Conservation (phyloP, 2,329 filamentous ascomycete genomes). For the Coniochaeta ligniaria region DNA sequence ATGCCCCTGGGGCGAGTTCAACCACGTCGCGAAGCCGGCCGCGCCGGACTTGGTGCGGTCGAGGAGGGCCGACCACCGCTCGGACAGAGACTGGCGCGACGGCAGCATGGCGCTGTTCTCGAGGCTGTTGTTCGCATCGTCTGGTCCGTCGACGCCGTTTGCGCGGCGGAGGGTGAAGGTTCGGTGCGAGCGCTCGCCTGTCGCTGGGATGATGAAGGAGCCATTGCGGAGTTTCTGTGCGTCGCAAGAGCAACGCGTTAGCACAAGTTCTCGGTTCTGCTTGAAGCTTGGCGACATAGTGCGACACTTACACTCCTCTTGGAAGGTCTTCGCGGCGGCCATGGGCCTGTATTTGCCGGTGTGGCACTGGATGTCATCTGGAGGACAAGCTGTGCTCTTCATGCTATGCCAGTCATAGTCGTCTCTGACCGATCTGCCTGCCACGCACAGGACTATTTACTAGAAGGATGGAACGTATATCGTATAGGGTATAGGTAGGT, state of each 20-base stretch:
- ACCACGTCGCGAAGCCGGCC: slow-evolving; percentile 47
- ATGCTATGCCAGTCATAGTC: background rate
- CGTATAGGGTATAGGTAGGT: background rate
- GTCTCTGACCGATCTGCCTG: background rate
- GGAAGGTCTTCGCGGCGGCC: slow-evolving; percentile 35
- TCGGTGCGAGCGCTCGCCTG: slow-evolving; percentile 76
- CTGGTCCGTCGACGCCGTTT: slow-evolving; percentile 19
- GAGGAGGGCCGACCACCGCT: slow-evolving; percentile 24
- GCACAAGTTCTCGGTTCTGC: background rate
- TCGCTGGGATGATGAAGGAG: slow-evolving; percentile 79
- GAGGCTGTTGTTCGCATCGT: slow-evolving; percentile 18
- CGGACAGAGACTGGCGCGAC: slow-evolving; percentile 24
- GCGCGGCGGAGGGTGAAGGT: slow-evolving; percentile 63
- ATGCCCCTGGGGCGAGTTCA: slow-evolving; percentile 65
- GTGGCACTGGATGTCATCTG: slow-evolving; percentile 1
- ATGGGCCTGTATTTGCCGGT: slow-evolving; percentile 17
- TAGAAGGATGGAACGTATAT: background rate
- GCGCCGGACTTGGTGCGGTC: slow-evolving; percentile 30
- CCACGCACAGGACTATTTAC: background rate
- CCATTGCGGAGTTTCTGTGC: slow-evolving; percentile 69
- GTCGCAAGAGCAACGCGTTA: background rate
- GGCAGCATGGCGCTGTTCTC: slow-evolving; percentile 23
- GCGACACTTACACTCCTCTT: slow-evolving; percentile 34
- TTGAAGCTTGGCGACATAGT: background rate
- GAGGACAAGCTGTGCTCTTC: background rate